Base-by-base conservation (phyloP, 1,284 basidiomycete genomes). In the Coniferiporia sulphurascens region DNA sequence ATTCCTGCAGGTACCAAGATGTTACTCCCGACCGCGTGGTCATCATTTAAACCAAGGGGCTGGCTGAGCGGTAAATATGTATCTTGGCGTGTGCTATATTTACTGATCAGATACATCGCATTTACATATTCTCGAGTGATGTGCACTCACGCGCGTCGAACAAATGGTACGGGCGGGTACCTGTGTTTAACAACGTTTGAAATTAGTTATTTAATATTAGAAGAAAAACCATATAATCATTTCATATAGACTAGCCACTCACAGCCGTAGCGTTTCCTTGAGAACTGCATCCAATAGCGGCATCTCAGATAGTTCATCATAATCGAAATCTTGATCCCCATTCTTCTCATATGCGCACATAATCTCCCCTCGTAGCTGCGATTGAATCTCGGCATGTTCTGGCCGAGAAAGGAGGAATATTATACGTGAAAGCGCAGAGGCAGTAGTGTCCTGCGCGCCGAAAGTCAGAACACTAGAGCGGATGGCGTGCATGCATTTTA, bases 271-370 rank as follows among this genome's bases (percentile, higher is more conserved):
- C 0, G 65, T 67, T 60, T 73, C 73, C 27, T 67, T 64, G 46
- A 70, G 65, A 17, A 77, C 67, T 13, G 67, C 68, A 57, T 77
- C 71, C 36, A 76, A 61, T 48, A 73, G 72, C 1, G 68, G 65
- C 6, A 76, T 63, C 8, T 63, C 65, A 58, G 71, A 71, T 27
- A 78, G 63, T 10, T 69, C 65, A 2, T 75, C 72, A 43, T 67
- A 66, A 1, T 54, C 48, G 19, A 67, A 55, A 1, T 61, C 57
- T 5, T 49, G 21, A 7, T 17, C 43, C n/a, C 49, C 58, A 12
- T 60, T 54, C 1, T 57, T 55, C 7, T 35, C 34, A 12, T 44
- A 32, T n/a, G 67, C 66, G 3, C 53, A 27, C 12, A 61, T 32
- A 22, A 71, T 59, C 38, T 70, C 67, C 2, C 65, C 62, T 27